Base-by-base conservation (phyloP, 352 stramenopile species). In the Phytophthora litchii region DNA sequence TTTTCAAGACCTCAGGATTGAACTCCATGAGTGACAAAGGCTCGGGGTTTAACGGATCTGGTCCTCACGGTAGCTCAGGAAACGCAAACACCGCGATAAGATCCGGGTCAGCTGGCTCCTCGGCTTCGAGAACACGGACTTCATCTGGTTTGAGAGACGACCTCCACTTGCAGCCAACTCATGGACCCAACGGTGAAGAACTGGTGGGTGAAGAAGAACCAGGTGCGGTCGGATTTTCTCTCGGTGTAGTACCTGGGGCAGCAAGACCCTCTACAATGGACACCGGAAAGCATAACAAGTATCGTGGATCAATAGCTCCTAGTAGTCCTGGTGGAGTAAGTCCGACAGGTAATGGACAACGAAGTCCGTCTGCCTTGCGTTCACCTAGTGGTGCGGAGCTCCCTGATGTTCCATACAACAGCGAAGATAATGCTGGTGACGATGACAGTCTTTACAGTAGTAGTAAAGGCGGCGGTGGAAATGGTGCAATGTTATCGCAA, bases 251-350 rank as follows among this genome's bases (percentile, higher is more conserved):
- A 3, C 61, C 81, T 8, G 72, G 65, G 1, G 70, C 71, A 20
- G 84, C 82, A 13, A 67, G 81, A 23, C 84, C 84, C 2, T 83
- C 80, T 13, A 89, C 80, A 12, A 82, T 93, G 50, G 83, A 93
- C 48, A 74, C 69, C 1, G 60, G 67, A 7, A 76, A 78, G 52
- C 79, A 83, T 43, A 81, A 67, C 27, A 47, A 55, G n/a, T 43
- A 35, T 35, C 49, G 69, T 40, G 54, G 47, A 5, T 27, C 23
- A 27, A 27, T 27, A 43, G 38, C 27, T 21, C 14, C 13, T 32
- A 38, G 14, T 43, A 35, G 11, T n/a, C 31, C 35, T 7, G 21
- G 31, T 40, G 49, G 45, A 35, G 32, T 9, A 3, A 62, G 27
- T 35, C 60, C 42, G 37, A 45, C 47, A 21, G 44, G 6, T 32